These are phyloP conservation scores for Aspergillus funiculosus DNA, from an alignment of 495 filamentous ascomycete genomes.

Conservation along the genomic window DNA sequence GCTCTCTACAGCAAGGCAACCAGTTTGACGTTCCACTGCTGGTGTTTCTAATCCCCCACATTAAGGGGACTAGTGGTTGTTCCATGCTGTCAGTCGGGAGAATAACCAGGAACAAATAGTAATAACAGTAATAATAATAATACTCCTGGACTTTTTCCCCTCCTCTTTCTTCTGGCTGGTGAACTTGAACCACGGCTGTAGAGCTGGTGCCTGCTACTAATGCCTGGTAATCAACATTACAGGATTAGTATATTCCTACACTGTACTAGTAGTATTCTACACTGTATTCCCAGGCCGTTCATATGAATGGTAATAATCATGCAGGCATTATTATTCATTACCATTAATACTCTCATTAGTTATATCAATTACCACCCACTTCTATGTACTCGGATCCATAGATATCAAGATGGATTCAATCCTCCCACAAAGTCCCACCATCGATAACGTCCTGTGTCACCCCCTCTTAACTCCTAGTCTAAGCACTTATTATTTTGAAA, in stretches of 20 bases:
- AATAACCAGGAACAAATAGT: no score
- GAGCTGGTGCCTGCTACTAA: no score
- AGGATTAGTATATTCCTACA: no score
- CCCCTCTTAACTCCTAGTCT: background rate
- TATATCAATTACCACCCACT: no score
- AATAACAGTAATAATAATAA: background rate
- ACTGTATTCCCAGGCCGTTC: background rate
- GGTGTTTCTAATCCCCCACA: conserved; percentile 4
- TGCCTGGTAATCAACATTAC: background rate
- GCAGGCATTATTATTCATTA: background rate
- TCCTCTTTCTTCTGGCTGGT: no score
- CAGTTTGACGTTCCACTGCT: background rate
- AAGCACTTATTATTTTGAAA: conserved; percentile 1
- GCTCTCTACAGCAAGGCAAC: conserved; percentile 12
- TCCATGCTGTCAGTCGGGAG: background rate
- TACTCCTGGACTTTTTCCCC: no score
- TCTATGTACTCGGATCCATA: no score
- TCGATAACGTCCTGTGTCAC: no score
- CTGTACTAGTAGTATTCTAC: background rate
- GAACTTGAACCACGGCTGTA: no score
- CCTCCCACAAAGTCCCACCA: no score
- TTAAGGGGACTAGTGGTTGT: background rate
- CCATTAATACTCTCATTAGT: no score
- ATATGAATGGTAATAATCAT: conserved; percentile 7
- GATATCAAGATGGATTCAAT: no score